Percentiles rank a stretch among this genome's conserved stretches.
phyloP scores from a whole-genome alignment of 1,139 yeast genomes.

The Lodderomyces parapsilosis region DNA sequence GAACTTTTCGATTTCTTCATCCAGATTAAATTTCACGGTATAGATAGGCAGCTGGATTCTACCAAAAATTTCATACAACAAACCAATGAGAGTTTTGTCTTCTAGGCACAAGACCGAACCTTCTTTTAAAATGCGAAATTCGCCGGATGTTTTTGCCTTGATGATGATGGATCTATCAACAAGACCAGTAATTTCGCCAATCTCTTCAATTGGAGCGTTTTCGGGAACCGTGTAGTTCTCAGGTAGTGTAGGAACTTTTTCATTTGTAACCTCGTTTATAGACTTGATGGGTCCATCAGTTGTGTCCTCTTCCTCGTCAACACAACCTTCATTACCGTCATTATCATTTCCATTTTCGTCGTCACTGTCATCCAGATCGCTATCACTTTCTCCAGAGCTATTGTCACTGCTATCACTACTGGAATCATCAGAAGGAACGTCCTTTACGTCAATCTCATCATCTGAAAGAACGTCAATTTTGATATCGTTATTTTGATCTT shows the following conservation, averaged over 20 bases:
- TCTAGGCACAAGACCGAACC: conserved; percentile 78
- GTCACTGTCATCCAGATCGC: conserved; percentile 16
- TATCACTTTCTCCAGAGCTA: conserved; percentile 16
- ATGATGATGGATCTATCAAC: conserved; percentile 75
- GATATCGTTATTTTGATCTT: background rate
- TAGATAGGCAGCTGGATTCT: conserved; percentile 82
- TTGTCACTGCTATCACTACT: background rate
- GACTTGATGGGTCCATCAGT: conserved; percentile 64
- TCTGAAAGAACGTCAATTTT: conserved; percentile 21
- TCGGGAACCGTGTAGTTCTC: conserved; percentile 58
- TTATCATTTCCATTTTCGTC: conserved; percentile 13
- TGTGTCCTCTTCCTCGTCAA: conserved; percentile 44
- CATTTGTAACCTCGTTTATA: conserved; percentile 75
- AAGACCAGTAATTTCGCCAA: conserved; percentile 70
- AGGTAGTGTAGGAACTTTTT: conserved; percentile 63
- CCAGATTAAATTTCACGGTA: conserved; percentile 63
- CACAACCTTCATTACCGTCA: conserved; percentile 10
- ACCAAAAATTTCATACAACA: conserved; percentile 87
- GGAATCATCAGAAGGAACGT: conserved; percentile 15
- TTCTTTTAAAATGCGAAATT: conserved; percentile 78
- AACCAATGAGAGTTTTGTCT: conserved; percentile 74
- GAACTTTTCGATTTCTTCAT: conserved; percentile 49
- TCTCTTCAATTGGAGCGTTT: conserved; percentile 63
- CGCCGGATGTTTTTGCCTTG: conserved; percentile 79
- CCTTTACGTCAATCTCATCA: conserved; percentile 27